A percentile compares a stretch with the other conserved stretches of the same genome.
These are phyloP conservation scores for Thielaviopsis musarum DNA, from an alignment of 2,329 filamentous ascomycete genomes.

Conservation along the genomic window DNA sequence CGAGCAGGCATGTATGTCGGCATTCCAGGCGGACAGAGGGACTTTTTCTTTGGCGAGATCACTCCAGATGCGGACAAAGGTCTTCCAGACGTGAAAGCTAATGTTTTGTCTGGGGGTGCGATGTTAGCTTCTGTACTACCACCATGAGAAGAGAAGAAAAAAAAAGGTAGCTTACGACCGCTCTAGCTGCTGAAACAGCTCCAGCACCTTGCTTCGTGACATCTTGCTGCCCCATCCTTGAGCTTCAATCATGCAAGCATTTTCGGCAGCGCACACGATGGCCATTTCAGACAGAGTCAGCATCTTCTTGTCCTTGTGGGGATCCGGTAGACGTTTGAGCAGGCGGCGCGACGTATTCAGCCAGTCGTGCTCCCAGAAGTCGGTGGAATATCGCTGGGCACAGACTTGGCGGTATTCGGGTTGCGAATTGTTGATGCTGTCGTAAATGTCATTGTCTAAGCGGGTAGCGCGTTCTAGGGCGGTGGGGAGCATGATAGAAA, in stretches of 20 bases:
- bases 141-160: background rate
- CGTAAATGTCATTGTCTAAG: background rate
- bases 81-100: slow-evolving; percentile 1
- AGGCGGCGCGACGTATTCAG: background rate
- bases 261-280: background rate
- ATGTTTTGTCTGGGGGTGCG: background rate
- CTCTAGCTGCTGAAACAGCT: background rate
- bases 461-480: background rate
- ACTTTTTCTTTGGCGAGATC: background rate
- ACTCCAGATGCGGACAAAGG: background rate
- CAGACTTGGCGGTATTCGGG: background rate
- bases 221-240: background rate
- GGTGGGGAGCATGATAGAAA: too few relatives aligned
- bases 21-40: slow-evolving; percentile 1
- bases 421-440: background rate
- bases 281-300: background rate
- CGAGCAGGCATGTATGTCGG: slow-evolving; percentile 2
- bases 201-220: background rate
- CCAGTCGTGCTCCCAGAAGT: background rate
- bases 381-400: background rate
- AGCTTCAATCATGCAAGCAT: background rate
- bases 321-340: background rate
- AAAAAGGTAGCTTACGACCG: background rate
- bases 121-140: background rate
- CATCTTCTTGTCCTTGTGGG: background rate